A percentile compares a stretch with the other conserved stretches of the same genome.
These are phyloP conservation scores for Trichoderma polysporum DNA, from an alignment of 2,329 filamentous ascomycete genomes.

Conservation along the genomic window DNA sequence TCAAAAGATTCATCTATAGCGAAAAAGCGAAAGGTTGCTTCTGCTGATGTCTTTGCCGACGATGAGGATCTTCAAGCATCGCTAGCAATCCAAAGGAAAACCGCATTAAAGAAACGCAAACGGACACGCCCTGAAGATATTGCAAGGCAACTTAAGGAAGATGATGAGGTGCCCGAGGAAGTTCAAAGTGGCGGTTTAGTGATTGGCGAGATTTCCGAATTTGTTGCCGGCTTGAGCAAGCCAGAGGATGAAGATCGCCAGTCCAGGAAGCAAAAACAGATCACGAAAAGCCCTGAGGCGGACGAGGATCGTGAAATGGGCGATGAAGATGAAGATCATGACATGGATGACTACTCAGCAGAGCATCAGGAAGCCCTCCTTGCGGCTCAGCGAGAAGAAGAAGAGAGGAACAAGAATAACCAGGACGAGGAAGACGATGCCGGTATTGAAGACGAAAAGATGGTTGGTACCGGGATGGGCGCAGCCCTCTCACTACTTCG, in stretches of 20 bases:
- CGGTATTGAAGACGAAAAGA: constrained; percentile 83
- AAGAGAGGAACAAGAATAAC: constrained; percentile 36
- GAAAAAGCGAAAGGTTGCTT: constrained; percentile 64
- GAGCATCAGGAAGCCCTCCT: constrained; percentile 26
- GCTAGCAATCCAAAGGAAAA: constrained; percentile 77
- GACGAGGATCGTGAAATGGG: constrained; percentile 49
- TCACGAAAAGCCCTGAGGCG: constrained; percentile 37
- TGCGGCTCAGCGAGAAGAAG: constrained; percentile 22
- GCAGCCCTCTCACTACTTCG: constrained; percentile 79
- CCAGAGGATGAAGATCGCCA: constrained; percentile 58
- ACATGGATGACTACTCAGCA: constrained; percentile 35
- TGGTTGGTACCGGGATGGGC: constrained; percentile 74
- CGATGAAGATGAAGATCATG: constrained; percentile 38
- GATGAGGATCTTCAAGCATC: constrained; percentile 91
- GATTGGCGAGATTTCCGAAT: constrained; percentile 95
- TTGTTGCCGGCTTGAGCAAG: constrained; percentile 81
- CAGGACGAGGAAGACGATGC: constrained; percentile 50
- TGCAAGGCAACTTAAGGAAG: constrained; percentile 72
- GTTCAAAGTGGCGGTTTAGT: constrained; percentile 62
- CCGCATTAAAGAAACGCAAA: constrained; percentile 89
- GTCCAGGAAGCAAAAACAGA: constrained; percentile 42
- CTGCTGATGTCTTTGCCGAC: constrained; percentile 73
- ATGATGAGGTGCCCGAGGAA: constrained; percentile 45
- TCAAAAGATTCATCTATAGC: constrained; percentile 44
- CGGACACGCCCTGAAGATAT: constrained; percentile 83